Conservation (phyloP, 164 flowering plant species). For the Umbilicus rupestris region DNA sequence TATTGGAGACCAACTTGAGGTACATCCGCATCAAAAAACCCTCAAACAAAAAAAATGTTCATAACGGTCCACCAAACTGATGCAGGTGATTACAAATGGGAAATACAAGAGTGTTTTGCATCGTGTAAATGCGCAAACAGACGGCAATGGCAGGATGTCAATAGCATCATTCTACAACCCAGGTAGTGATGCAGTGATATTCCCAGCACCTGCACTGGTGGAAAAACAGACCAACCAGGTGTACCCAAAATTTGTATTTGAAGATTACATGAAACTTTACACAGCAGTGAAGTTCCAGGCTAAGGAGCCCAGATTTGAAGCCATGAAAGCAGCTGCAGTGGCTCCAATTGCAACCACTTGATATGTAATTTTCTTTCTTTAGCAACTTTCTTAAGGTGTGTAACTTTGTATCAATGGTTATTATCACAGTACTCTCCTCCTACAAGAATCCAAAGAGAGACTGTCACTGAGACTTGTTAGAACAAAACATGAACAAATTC, state of each 20-base stretch:
- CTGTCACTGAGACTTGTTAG: too few relatives aligned
- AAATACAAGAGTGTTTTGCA: conserved; percentile 10
- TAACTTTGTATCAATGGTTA: background rate
- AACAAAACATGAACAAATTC: too few relatives aligned
- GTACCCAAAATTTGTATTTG: conserved; percentile 8
- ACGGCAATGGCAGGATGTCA: conserved; percentile 6
- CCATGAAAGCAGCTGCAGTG: conserved; percentile 8
- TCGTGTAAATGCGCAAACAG: conserved; percentile 3
- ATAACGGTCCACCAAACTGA: background rate
- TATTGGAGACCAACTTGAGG: conserved; percentile 93
- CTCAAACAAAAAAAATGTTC: background rate
- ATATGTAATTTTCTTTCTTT: too few relatives aligned
- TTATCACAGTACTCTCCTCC: background rate
- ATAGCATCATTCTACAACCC: conserved; percentile 8
- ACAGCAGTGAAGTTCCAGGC: conserved; percentile 6
- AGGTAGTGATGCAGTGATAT: conserved; percentile 7
- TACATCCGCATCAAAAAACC: conserved; percentile 5
- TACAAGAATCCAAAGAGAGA: too few relatives aligned
- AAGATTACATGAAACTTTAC: conserved; percentile 9
- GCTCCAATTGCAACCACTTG: conserved; percentile 4
- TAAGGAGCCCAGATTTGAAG: conserved; percentile 8
- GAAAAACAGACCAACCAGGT: conserved; percentile 5
- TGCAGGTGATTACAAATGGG: conserved; percentile 83
- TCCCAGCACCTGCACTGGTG: conserved; percentile 2
- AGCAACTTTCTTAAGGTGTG: background rate